Evolutionary conservation across 129 eudicot species (phyloP), one percentile per base, ranked within the genome.

Genomic region (Lactuca saligna): DNA sequence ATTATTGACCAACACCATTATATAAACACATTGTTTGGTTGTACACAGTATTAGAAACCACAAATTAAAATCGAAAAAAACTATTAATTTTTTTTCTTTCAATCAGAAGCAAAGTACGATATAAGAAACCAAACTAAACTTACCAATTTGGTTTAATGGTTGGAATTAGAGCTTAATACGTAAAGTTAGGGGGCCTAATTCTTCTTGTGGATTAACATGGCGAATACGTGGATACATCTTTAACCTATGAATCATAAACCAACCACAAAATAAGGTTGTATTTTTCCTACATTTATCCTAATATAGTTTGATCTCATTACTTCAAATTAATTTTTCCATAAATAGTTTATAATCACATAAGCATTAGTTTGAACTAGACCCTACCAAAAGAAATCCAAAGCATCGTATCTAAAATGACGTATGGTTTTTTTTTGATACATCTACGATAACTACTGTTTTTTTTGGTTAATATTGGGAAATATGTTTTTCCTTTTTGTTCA

Each of bases 101-200:
- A 8, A 46, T 46, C n/a, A 3, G n/a, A 46, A 46, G 15, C 51
- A 11, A 10, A 46, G 15, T 46, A 46, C 51, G 51, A 46, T 46
- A 46, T 2, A 11, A 46, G 13, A 61, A 61, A 61, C 66, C 50
- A 13, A 61, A 61, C 49, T 15, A 61, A 61, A 61, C 57, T 53
- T 53, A 53, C n/a, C 35, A 17, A 17, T 50, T 60, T 61, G 68
- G 61, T 60, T 33, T 61, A 71, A 49, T 46, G 68, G 68, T 59
- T 60, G 61, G 25, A 71, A 61, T 48, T 11, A 48, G 66, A 48
- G 32, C 38, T 48, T 60, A 71, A 32, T 31, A 59, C 60, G 6
- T 32, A 58, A 71, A 61, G 75, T 71, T 71, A 48, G 68, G 75
- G 75, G 75, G 59, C 75, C 75, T 48, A 71, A 71, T 33, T 48